Evolutionary conservation across 2,329 filamentous ascomycete species (phyloP).

Genomic region (Penicillium decumbens): DNA sequence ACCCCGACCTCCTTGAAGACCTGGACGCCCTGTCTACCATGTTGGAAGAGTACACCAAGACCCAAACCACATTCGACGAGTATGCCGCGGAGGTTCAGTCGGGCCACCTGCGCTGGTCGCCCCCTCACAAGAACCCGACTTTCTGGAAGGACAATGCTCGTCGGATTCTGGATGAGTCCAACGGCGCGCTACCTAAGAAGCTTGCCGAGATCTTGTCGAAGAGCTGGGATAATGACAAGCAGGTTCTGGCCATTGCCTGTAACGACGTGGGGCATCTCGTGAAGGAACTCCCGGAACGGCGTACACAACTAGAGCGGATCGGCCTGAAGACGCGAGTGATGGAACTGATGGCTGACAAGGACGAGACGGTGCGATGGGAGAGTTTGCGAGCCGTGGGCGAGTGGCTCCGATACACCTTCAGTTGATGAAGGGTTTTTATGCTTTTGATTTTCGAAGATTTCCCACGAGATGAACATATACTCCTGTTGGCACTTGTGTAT

Average conservation of each 20-base stretch:
- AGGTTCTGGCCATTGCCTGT: slow-evolving; percentile 84
- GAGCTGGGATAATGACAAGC: slow-evolving; percentile 77
- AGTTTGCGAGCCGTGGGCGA: slow-evolving; percentile 78
- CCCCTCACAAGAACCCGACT: slow-evolving; percentile 75
- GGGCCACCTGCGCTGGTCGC: slow-evolving; percentile 87
- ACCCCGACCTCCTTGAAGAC: slow-evolving; percentile 48
- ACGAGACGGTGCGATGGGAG: slow-evolving; percentile 89
- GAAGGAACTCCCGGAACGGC: slow-evolving; percentile 81
- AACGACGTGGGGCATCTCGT: slow-evolving; percentile 88
- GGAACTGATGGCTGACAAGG: slow-evolving; percentile 85
- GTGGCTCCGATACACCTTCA: slow-evolving; percentile 68
- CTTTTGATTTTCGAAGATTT: slow-evolving; percentile 8
- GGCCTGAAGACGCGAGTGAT: slow-evolving; percentile 84
- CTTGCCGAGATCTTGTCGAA: slow-evolving; percentile 80
- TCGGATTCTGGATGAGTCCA: slow-evolving; percentile 77
- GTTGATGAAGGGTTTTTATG: slow-evolving; percentile 34
- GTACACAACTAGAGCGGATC: slow-evolving; percentile 72
- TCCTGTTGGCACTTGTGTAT: slow-evolving; percentile 19
- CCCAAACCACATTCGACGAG: slow-evolving; percentile 62
- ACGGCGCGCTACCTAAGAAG: slow-evolving; percentile 71
- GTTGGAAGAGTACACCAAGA: slow-evolving; percentile 77
- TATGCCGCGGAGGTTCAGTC: slow-evolving; percentile 78
- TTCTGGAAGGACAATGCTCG: slow-evolving; percentile 93
- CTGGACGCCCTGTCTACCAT: slow-evolving; percentile 54
- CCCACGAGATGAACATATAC: slow-evolving; percentile 19